Base-by-base conservation (phyloP, 2,329 filamentous ascomycete species). In the Zymoseptoria crescenta region DNA sequence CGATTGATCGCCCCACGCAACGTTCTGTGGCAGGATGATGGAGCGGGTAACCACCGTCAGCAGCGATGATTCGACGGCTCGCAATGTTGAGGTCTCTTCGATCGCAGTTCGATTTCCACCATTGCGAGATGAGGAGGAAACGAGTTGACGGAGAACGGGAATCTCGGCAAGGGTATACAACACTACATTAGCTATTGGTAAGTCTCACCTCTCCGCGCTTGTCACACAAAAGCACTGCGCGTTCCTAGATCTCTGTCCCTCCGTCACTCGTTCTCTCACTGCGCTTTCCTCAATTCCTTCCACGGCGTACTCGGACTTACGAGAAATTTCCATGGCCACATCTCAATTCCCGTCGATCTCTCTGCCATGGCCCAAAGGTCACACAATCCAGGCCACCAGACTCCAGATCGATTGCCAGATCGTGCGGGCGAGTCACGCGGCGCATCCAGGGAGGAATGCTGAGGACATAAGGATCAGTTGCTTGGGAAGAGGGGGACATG, bases 1-100 rank as follows among this genome's bases (percentile, higher is more conserved):
- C 0, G 80, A 84, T 58, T 84, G 82, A 57, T 84, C 80, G 5
- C 85, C 83, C 27, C 81, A 81, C 5, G 86, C 82, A 4, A 86
- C 64, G 29, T 71, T 57, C 54, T 71, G 67, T n/a, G 75, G 72
- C 0, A 75, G 65, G 28, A 5, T 8, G 28, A 29, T 29, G 28
- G 4, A 29, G 28, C 28, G 28, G 28, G 28, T 29, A 29, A 29
- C 8, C 5, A 4, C 28, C 28, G 28, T 29, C 28, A 29, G 8
- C 28, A 4, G 28, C 28, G 8, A 29, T n/a, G n/a, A n/a, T n/a
- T n/a, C n/a, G n/a, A n/a, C n/a, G n/a, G n/a, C n/a, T n/a, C n/a
- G n/a, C n/a, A n/a, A n/a, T n/a, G n/a, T n/a, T n/a, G n/a, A n/a
- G n/a, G n/a, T n/a, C n/a, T n/a, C 35, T 41, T 13, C 13, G 35